Evolutionary conservation across 1,139 yeast genomes (phyloP), one percentile per base, ranked within the genome.

Genomic region (Fermentozyma sake): DNA sequence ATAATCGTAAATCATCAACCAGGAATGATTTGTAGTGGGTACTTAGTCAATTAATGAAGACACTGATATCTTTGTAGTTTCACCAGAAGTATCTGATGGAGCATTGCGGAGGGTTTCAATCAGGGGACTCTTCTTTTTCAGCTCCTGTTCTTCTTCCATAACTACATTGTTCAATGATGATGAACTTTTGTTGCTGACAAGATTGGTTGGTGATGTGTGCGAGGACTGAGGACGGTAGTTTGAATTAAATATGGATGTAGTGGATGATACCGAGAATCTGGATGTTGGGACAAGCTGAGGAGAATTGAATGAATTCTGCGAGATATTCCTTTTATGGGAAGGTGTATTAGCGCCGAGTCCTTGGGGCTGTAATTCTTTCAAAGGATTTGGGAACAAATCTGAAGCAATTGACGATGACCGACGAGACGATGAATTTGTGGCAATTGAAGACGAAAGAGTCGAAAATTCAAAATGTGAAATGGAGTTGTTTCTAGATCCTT

Each of bases 311-410:
- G 62, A 57, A 32, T 50, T 50, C 39, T 56, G 61, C 9, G 63
- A 54, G 6, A 51, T 34, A 30, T 50, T 57, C 21, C 66, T 41
- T 35, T 58, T 58, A 29, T 44, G 49, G 13, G 27, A 12, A 16
- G 14, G 30, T 4, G 30, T 19, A n/a, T n/a, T n/a, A n/a, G n/a
- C n/a, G n/a, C n/a, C n/a, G n/a, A n/a, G n/a, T n/a, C n/a, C n/a
- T n/a, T n/a, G n/a, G n/a, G 14, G 22, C 20, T 13, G 20, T 7
- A 26, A 16, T 16, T 41, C 45, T 23, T 39, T 42, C 22, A 41
- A 32, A 8, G 68, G 66, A 33, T 61, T 61, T 8, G 69, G 68
- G 46, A 62, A 63, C 28, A 58, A 55, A 29, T 63, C 69, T 1
- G 67, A 66, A 6, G 67, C 65, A 22, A 59, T 52, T 23, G 37